A percentile compares a stretch with the other conserved stretches of the same genome.
Evolutionary conservation across 352 stramenopile species (phyloP).

Genomic region (Pythium periplocum): DNA sequence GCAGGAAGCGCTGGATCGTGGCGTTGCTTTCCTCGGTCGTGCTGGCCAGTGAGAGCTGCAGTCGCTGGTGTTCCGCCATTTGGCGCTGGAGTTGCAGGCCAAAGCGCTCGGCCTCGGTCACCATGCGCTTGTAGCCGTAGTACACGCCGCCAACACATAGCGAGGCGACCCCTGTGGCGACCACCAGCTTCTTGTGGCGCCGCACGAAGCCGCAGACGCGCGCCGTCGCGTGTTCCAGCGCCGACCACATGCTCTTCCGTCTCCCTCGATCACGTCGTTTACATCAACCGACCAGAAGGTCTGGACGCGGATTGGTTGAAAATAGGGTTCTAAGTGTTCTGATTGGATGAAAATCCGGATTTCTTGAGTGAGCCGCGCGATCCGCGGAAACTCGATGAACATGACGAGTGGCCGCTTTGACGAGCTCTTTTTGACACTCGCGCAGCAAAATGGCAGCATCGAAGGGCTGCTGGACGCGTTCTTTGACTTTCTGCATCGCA

Average conservation of each 20-base stretch:
- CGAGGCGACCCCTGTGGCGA: slow-evolving; percentile 39
- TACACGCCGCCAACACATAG: slow-evolving; percentile 54
- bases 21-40: slow-evolving; percentile 75
- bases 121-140: slow-evolving; percentile 60
- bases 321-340: not conserved
- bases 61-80: slow-evolving; percentile 70
- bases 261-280: slow-evolving; percentile 1
- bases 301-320: not conserved
- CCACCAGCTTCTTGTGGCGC: slow-evolving; percentile 61
- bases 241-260: slow-evolving; percentile 55
- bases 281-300: too few relatives aligned
- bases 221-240: slow-evolving; percentile 44
- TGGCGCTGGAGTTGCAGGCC: slow-evolving; percentile 61
- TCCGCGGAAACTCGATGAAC: not conserved
- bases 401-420: slow-evolving; percentile 19
- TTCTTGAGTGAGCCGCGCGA: too few relatives aligned
- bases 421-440: slow-evolving; percentile 91
- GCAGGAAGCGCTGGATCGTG: slow-evolving; percentile 71
- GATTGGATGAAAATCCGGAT: not conserved
- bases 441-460: slow-evolving; percentile 92
- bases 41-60: slow-evolving; percentile 60
- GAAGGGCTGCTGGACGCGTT: slow-evolving; percentile 96
- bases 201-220: slow-evolving; percentile 54
- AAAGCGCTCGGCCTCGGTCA: slow-evolving; percentile 66
- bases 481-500: slow-evolving; percentile 96